These are phyloP conservation scores for Colletotrichum horii DNA, from an alignment of 2,329 filamentous ascomycete genomes.

Conservation along the genomic window DNA sequence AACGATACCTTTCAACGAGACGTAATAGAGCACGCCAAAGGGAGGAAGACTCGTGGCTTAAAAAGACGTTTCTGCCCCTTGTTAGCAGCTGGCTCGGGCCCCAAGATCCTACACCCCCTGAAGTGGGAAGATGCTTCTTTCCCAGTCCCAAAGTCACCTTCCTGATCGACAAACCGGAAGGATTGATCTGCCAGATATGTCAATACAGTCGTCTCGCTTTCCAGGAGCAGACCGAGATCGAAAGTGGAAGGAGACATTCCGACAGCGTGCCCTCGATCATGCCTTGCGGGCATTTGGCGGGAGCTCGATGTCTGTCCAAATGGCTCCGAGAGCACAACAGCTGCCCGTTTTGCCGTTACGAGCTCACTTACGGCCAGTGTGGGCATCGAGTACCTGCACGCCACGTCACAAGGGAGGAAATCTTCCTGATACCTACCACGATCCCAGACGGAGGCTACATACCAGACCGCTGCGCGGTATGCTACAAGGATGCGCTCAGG, in stretches of 20 bases:
- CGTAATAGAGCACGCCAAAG: neutral
- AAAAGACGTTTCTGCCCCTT: neutral
- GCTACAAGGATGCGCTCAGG: neutral
- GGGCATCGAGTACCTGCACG: conserved; percentile 31
- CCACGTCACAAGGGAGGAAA: conserved; percentile 30
- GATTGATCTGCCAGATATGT: conserved; percentile 31
- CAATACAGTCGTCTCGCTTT: conserved; percentile 24
- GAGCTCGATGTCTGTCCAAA: conserved; percentile 29
- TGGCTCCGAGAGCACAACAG: conserved; percentile 29
- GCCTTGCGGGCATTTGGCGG: conserved; percentile 40
- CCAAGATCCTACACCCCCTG: neutral
- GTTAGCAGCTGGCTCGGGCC: neutral
- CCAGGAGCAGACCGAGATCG: neutral
- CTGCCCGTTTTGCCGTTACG: conserved; percentile 40
- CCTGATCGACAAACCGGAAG: conserved; percentile 27
- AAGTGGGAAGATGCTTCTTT: conserved; percentile 24
- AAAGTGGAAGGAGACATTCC: neutral
- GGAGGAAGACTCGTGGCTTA: neutral
- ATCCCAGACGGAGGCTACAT: conserved; percentile 35
- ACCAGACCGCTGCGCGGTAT: conserved; percentile 25
- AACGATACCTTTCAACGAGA: neutral
- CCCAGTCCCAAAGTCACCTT: conserved; percentile 33
- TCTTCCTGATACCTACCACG: conserved; percentile 38
- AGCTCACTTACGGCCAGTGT: conserved; percentile 32
- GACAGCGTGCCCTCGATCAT: conserved; percentile 30